Evolutionary conservation across 2,329 filamentous ascomycete species (phyloP), one percentile per base, ranked within the genome.

Genomic region (Parasarocladium wereldwijsianum): DNA sequence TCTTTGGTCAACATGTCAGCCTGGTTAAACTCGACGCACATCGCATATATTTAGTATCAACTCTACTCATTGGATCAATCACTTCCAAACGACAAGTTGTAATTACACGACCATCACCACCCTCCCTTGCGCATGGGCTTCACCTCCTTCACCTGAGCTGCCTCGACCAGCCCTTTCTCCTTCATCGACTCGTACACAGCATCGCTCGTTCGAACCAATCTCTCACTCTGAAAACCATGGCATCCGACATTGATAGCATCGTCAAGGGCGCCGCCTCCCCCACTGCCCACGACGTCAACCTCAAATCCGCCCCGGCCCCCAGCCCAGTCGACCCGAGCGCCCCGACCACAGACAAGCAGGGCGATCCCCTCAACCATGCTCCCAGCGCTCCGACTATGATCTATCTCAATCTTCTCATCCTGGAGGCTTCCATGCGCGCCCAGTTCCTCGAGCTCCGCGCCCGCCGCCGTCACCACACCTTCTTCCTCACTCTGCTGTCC

Each of bases 381-480:
- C 86, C 86, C n/a, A 87, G 81, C 47, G 84, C 83, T 11, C 86
- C 86, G 26, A 83, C 84, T 32, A 90, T 93, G 63, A 94, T 98
- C 48, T 98, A 98, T 58, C 75, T 98, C 45, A 98, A 98, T 55
- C 77, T 98, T 15, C 70, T 98, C 35, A 92, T 98, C 44, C 81
- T 98, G 53, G 90, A 98, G 54, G 85, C 84, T 28, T 93, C 85
- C 5, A 64, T 98, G 20, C 83, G 90, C 40, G 77, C 84, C 15
- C 90, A 98, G 46, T 96, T 92, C 55, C 74, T 98, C 33, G 82
- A 85, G 38, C 68, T 96, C 25, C 81, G 87, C 35, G 81, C 85
- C 26, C 77, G 90, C 24, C 71, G 85, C 27, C 77, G 90, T 11
- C 83, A 94, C 44, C 87, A 98, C 53, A 86, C 84, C 3, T 92